phyloP scores from a whole-genome alignment of 1,284 basidiomycete species.

The Trichosporon sp. region DNA sequence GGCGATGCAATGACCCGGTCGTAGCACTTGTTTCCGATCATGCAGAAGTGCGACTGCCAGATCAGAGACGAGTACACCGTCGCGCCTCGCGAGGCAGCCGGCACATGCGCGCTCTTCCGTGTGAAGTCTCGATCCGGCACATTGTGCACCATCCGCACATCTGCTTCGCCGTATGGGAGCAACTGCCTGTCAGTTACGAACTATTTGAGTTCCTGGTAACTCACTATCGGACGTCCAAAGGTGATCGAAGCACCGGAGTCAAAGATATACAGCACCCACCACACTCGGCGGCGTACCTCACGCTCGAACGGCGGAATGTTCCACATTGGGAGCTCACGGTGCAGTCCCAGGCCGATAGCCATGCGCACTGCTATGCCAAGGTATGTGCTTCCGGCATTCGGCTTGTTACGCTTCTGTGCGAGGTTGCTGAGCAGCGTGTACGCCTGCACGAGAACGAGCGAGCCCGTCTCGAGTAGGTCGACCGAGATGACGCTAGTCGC shows the following conservation, averaged over 20 bases:
- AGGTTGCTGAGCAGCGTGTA: slow-evolving; percentile 28
- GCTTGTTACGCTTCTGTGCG: slow-evolving; percentile 29
- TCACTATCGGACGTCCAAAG: slow-evolving; percentile 28
- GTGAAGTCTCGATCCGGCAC: slow-evolving; percentile 20
- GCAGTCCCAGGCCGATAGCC: slow-evolving; percentile 31
- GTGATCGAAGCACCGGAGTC: slow-evolving; percentile 27
- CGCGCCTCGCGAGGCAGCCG: slow-evolving; percentile 8
- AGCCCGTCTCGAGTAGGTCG: slow-evolving; percentile 24
- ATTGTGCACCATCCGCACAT: slow-evolving; percentile 19
- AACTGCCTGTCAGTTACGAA: slow-evolving; percentile 12
- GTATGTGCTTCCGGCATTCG: slow-evolving; percentile 23
- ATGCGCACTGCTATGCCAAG: slow-evolving; percentile 31
- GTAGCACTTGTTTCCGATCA: slow-evolving; percentile 19
- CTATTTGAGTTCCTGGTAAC: slow-evolving; percentile 38
- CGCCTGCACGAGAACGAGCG: slow-evolving; percentile 26
- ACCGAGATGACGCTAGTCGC: slow-evolving; percentile 15
- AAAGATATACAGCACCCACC: slow-evolving; percentile 30
- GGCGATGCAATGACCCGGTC: slow-evolving; percentile 18
- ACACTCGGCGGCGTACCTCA: slow-evolving; percentile 27
- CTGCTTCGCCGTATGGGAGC: slow-evolving; percentile 19
- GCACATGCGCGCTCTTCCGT: slow-evolving; percentile 9
- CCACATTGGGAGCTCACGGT: slow-evolving; percentile 26
- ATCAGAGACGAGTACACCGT: slow-evolving; percentile 23
- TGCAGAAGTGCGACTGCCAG: slow-evolving; percentile 18
- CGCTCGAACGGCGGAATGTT: slow-evolving; percentile 28